Evolutionary conservation across 176 grass and related monocot genomes (phyloP).

Genomic region (Poa pratensis): DNA sequence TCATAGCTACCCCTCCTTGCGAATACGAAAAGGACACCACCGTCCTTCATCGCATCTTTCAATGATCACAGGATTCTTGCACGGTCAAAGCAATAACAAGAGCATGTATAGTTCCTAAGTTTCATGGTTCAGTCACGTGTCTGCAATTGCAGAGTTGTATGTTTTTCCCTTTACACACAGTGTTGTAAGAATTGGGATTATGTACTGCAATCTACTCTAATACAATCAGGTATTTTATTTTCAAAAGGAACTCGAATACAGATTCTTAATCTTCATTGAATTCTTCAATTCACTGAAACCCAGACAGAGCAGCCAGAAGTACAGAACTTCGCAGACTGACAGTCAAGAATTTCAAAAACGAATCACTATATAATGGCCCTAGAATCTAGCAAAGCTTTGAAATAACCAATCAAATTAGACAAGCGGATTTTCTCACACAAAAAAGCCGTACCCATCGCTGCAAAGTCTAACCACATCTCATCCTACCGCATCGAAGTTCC

Average conservation of each 20-base stretch:
- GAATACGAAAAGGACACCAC: background rate
- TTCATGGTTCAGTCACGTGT: background rate
- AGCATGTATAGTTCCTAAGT: constrained; percentile 3
- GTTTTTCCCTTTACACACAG: background rate
- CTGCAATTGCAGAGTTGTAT: background rate
- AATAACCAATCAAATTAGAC: constrained; percentile 17
- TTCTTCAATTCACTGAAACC: constrained; percentile 1
- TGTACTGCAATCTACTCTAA: background rate
- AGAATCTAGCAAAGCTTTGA: background rate
- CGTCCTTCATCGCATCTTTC: background rate
- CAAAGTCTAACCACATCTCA: background rate
- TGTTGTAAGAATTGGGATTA: background rate
- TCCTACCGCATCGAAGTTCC: background rate
- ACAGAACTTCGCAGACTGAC: background rate
- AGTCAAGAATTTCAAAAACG: background rate
- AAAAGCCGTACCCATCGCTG: background rate
- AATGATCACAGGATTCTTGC: background rate
- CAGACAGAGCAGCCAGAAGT: constrained; percentile 16
- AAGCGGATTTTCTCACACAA: background rate
- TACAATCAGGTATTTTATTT: background rate
- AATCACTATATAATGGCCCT: background rate
- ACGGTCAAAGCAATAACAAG: background rate
- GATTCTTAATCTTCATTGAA: constrained; percentile 8
- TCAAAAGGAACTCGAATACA: constrained; percentile 4
- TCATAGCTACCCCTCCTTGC: background rate